These are phyloP conservation scores for Cantharellus anzutake DNA, from an alignment of 768 basidiomycete genomes.

Conservation along the genomic window DNA sequence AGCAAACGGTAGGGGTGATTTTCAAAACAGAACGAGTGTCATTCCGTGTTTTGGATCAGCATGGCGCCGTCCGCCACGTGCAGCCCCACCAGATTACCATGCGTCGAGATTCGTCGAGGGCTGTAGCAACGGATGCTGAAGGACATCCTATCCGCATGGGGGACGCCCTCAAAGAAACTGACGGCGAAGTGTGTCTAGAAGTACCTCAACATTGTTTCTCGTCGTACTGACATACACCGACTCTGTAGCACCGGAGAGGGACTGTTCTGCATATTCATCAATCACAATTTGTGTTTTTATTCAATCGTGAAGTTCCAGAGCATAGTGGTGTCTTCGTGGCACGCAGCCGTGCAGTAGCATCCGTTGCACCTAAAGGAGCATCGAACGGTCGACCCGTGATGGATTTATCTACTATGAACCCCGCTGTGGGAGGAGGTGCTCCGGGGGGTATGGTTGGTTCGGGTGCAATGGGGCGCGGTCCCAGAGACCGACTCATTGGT, in stretches of 20 bases:
- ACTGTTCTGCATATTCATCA: slow-evolving; percentile 86
- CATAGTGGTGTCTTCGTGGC: slow-evolving; percentile 93
- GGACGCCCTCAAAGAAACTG: slow-evolving; percentile 85
- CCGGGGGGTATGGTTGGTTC: slow-evolving; percentile 66
- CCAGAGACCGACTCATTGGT: slow-evolving; percentile 69
- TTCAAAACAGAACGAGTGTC: slow-evolving; percentile 93
- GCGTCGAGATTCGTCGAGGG: slow-evolving; percentile 60
- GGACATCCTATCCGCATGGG: slow-evolving; percentile 71
- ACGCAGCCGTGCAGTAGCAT: slow-evolving; percentile 61
- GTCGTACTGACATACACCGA: slow-evolving; percentile 4
- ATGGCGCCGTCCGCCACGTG: slow-evolving; percentile 72
- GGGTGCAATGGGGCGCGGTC: slow-evolving; percentile 57
- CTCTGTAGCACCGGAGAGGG: slow-evolving; percentile 56
- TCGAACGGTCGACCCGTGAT: slow-evolving; percentile 38
- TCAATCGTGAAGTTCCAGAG: slow-evolving; percentile 77
- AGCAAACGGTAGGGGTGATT: slow-evolving; percentile 89
- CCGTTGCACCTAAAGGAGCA: slow-evolving; percentile 72
- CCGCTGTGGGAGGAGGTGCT: slow-evolving; percentile 35
- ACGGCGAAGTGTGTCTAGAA: slow-evolving; percentile 48
- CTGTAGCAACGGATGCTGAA: slow-evolving; percentile 79
- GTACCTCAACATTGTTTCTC: neutral
- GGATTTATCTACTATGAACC: slow-evolving; percentile 88
- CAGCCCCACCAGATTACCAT: slow-evolving; percentile 90
- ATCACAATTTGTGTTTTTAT: slow-evolving; percentile 82
- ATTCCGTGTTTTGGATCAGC: slow-evolving; percentile 91